Evolutionary conservation across 306 rosid genomes (phyloP), one percentile per base, ranked within the genome.

Genomic region (Castanopsis chinensis): DNA sequence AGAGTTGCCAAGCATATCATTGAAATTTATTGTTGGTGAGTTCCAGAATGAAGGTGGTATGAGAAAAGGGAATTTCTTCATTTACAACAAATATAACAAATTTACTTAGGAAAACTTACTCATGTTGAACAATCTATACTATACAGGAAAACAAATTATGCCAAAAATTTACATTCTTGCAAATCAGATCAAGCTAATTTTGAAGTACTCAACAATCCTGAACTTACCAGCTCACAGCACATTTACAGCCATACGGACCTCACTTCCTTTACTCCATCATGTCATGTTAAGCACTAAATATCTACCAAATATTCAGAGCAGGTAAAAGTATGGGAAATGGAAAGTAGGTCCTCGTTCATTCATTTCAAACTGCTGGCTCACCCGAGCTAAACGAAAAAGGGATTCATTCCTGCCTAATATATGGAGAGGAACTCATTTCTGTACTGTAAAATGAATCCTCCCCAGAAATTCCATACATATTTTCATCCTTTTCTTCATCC

Each of bases 401-500:
- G 70, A 45, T 19, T 89, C 88, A 91, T 58, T 93, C 97, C 64
- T 86, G 89, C 81, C 92, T 82, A 70, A 86, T 20, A 33, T 69
- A 60, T 3, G 92, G 97, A 54, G 94, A 86, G 33, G 89, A 86
- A 77, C 97, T 90, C 84, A 78, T 74, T 80, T 91, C 97, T 37
- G 97, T 91, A 70, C 92, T 87, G 86, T 88, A 93, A 80, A 86
- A 90, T 59, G 98, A 93, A 59, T 93, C 98, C 5, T 91, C 98
- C 21, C 59, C 87, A 54, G 77, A 74, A 32, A 80, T 76, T 60
- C 86, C 93, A 69, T 83, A 90, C 65, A 86, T 27, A 57, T 85
- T 89, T 5, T 92, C 94, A 76, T 85, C 86, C 80, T 91, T 93
- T 83, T 91, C 94, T 75, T 90, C 98, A 77, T 90, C 89, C 98